A percentile compares a stretch with the other conserved stretches of the same genome.
These are phyloP conservation scores for Paraconiothyrium brasiliense DNA, from an alignment of 2,329 filamentous ascomycete species.

Conservation along the genomic window DNA sequence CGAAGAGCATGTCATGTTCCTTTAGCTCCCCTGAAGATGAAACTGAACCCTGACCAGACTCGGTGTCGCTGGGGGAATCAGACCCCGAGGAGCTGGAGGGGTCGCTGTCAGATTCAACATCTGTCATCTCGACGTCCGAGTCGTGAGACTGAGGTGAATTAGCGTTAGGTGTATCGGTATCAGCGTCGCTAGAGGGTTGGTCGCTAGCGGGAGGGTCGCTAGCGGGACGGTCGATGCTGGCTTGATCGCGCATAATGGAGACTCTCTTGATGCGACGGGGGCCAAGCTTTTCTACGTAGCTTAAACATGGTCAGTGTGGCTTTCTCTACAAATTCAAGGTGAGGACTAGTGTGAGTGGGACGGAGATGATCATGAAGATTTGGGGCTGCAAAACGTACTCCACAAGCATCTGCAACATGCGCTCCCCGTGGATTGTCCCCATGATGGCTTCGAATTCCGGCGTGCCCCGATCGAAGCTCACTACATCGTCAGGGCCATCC, in stretches of 20 bases:
- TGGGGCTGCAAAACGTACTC: conserved; percentile 10
- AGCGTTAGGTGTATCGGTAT: background rate
- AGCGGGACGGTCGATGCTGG: background rate
- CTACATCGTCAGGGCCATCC: background rate
- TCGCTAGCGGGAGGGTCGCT: background rate
- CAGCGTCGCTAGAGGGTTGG: background rate
- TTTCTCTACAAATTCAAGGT: background rate
- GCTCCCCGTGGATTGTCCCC: conserved; percentile 13
- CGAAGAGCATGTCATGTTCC: conserved; percentile 1
- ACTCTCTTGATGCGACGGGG: conserved; percentile 5
- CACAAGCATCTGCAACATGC: conserved; percentile 4
- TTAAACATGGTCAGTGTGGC: background rate
- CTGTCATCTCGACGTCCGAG: conserved; percentile 4
- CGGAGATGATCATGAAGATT: background rate
- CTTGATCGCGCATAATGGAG: background rate
- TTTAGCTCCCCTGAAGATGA: background rate
- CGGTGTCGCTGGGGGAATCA: background rate
- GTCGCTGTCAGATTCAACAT: background rate
- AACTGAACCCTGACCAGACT: background rate
- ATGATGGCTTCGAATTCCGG: conserved; percentile 13
- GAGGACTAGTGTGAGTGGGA: background rate
- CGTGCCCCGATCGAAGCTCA: conserved; percentile 1
- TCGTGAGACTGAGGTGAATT: background rate
- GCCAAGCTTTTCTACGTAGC: background rate
- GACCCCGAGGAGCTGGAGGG: background rate